Evolutionary conservation across 2,329 filamentous ascomycete genomes (phyloP), one percentile per base, ranked within the genome.

Genomic region (Cyanodermella asteris): DNA sequence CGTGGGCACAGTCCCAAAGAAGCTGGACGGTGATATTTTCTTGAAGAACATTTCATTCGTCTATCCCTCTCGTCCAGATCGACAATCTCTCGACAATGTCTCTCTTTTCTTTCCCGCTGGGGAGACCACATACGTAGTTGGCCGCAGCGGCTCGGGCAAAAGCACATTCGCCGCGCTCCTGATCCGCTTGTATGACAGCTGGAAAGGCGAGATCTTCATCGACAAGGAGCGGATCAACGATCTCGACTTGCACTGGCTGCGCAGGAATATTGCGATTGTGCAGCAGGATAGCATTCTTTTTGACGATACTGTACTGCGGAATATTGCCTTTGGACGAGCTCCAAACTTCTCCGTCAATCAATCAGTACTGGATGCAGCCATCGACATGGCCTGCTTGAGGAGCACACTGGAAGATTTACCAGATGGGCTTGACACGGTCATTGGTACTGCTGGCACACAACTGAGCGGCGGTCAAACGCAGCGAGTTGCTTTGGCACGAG

Each of bases 391-490:
- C 0, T 56, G 75, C 21, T 56, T 94, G 1, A 61, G 73, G 27
- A 59, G 65, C 2, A 74, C 72, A 1, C 55, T 93, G 7, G 43
- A 55, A 1, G 52, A 56, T 13, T 57, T 93, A 24, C 73, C 77
- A 0, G 38, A 70, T 2, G 77, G 77, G 0, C 46, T 84, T 1
- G 54, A 80, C 11, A 91, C 82, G 0, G 39, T 61, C 3, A 59
- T 91, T 5, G 78, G 77, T 1, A 45, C 57, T 0, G 66, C 67
- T n/a, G 76, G 74, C 0, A 63, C 62, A 17, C 59, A 64, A 3
- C 52, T 93, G 20, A 91, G 80, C 34, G 82, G 81, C 6, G 84
- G 84, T 0, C 80, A 94, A 46, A 71, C 61, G 30, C 82, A 93
- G 44, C 61, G 78, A 26, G 54, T 93, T 23, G 75, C 76, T 1